Evolutionary conservation across 768 basidiomycete species (phyloP).

Genomic region (Leccinum disarticulatum): DNA sequence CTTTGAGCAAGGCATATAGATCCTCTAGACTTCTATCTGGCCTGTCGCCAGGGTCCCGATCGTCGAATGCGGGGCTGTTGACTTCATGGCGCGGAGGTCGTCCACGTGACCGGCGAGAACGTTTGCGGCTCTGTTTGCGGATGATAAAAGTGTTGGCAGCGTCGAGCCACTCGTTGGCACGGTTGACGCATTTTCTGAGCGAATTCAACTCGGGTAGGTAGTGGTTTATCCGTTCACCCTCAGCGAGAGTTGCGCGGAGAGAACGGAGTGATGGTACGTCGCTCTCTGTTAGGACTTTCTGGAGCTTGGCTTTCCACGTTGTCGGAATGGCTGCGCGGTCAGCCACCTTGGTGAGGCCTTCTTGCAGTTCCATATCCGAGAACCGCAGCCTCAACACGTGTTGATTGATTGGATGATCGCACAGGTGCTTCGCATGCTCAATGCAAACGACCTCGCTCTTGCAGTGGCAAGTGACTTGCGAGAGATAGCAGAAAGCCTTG

Average conservation of each 20-base stretch:
- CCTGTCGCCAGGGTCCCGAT: conserved; percentile 59
- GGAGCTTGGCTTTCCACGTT: conserved; percentile 73
- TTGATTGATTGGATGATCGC: conserved; percentile 57
- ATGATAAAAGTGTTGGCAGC: conserved; percentile 74
- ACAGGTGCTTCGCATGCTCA: conserved; percentile 79
- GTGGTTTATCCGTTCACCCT: conserved; percentile 85
- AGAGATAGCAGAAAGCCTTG: conserved; percentile 94
- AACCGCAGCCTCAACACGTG: conserved; percentile 76
- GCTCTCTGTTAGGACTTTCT: conserved; percentile 63
- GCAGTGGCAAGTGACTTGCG: conserved; percentile 85
- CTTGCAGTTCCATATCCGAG: conserved; percentile 72
- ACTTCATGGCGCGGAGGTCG: conserved; percentile 47
- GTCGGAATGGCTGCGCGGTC: conserved; percentile 73
- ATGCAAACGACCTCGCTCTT: conserved; percentile 79
- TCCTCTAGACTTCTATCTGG: conserved; percentile 73
- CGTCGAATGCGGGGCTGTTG: conserved; percentile 33
- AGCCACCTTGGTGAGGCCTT: conserved; percentile 61
- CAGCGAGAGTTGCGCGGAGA: conserved; percentile 78
- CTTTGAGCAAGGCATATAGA: conserved; percentile 63
- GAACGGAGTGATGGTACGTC: conserved; percentile 72
- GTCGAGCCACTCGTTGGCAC: conserved; percentile 89
- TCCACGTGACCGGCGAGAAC: conserved; percentile 62
- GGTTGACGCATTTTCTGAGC: conserved; percentile 75
- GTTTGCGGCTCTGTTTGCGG: conserved; percentile 78
- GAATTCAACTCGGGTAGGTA: conserved; percentile 67